phyloP scores from a whole-genome alignment of 495 filamentous ascomycete species.

The Hyaloscypha hepaticicola region DNA sequence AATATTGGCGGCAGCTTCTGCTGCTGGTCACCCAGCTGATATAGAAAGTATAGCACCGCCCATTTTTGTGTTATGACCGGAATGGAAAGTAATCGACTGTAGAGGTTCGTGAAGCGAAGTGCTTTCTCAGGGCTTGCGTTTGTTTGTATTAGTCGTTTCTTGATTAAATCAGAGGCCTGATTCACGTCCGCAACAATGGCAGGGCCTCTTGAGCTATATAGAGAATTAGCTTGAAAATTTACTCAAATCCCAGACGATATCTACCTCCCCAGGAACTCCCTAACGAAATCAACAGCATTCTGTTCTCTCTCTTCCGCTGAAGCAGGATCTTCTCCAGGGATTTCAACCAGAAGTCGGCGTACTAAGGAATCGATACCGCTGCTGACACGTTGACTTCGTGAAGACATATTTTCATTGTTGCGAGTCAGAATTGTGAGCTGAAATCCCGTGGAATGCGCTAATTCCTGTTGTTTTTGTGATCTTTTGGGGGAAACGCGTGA shows the following conservation, averaged over 20 bases:
- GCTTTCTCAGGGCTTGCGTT: constrained; percentile 79
- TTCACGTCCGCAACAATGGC: constrained; percentile 57
- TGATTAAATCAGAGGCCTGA: constrained; percentile 89
- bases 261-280: constrained; percentile 50
- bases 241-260: not conserved
- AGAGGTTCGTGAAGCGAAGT: constrained; percentile 83
- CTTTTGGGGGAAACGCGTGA: constrained; percentile 8
- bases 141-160: constrained; percentile 73
- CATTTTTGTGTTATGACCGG: constrained; percentile 94
- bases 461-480: not conserved
- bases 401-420: constrained; percentile 45
- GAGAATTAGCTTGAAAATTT: constrained; percentile 5
- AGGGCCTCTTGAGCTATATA: constrained; percentile 28
- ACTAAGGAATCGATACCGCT: constrained; percentile 59
- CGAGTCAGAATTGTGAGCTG: constrained; percentile 7
- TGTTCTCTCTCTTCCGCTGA: constrained; percentile 50
- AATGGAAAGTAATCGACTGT: constrained; percentile 79
- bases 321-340: constrained; percentile 49
- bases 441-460: not conserved
- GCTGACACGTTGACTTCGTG: constrained; percentile 44
- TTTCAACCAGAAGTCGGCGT: constrained; percentile 49
- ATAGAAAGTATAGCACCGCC: constrained; percentile 89
- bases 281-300: constrained; percentile 50
- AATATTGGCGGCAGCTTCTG: constrained; percentile 18
- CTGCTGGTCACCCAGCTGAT: constrained; percentile 67